Base-by-base conservation (phyloP, 1,284 basidiomycete genomes). In the Ceraceosorus bombacis region DNA sequence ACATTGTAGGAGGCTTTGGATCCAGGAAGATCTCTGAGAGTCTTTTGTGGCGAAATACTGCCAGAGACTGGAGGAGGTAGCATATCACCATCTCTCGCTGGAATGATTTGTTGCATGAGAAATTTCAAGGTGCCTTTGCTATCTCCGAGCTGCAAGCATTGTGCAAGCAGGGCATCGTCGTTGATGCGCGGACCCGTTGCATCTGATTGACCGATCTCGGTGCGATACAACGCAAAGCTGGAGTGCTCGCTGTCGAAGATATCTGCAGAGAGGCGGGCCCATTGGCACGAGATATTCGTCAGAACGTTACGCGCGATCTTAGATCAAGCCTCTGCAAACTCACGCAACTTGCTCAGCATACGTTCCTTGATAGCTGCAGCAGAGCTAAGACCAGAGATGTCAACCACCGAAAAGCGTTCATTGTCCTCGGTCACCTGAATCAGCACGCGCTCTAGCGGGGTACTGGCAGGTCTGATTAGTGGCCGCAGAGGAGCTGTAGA, bases 401-500 rank as follows among this genome's bases (percentile, higher is more conserved):
- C 74, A 17, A 77, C 74, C 36, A 77, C 75, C 5, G 73, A 64
- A 54, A 77, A 77, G 27, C 73, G 60, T 49, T 77, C 75, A 55
- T 77, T 77, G 68, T 77, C 75, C 41, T 72, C 70, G 37, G 75
- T 77, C 39, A 76, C 75, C 54, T 76, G 73, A 40, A 77, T 77
- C 12, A 74, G 63, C 7, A 73, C 70, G 15, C 68, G 62, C 36
- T 64, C 68, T 27, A 58, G 54, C 10, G 17, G 27, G 40, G 37
- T n/a, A 8, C 53, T 54, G 53, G 39, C 37, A 27, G 36, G 51
- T n/a, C 13, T 17, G 8, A 7, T 6, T 13, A 7, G 13, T 12
- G 40, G 7, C 10, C 8, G 13, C 27, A 41, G 15, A 43, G 39
- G 17, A n/a, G 53, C 3, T 15, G 53, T 15, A 4, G 54, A 54